Evolutionary conservation across 441 rosid genomes (phyloP), one percentile per base, ranked within the genome.

Genomic region (Bruguiera hainesii): DNA sequence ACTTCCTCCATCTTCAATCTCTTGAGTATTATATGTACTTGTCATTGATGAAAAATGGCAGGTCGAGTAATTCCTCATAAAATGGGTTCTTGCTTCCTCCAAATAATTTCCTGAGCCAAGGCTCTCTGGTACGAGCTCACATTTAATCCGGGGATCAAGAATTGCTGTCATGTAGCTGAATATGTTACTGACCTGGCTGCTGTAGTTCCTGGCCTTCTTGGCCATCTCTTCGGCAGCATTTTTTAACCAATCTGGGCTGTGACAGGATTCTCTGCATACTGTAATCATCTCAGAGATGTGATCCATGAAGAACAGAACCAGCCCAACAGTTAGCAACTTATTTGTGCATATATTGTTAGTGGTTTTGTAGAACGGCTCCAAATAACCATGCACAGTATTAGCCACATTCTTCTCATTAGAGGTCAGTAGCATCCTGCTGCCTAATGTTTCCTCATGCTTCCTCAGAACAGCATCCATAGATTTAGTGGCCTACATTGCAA

Each of bases 291-390:
- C 96, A 13, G 93, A 86, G 60, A 93, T 85, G 78, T 93, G 91
- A 76, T 93, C 98, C 97, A 93, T 93, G 79, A 89, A 90, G 84
- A 93, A 89, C 56, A 90, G 89, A 77, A 89, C 86, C 76, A 93
- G 73, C 71, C 97, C 98, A 25, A 93, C 75, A 0, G 97, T 89
- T 53, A 87, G 90, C 46, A 89, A 84, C 75, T 81, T 85, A 81
- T 77, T 87, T 26, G 84, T 80, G 78, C 94, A 86, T 76, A 93
- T 89, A 76, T 93, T 82, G 49, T 78, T 82, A 8, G 96, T 90
- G 62, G 96, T 87, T 76, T 89, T 93, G 80, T 90, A 81, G 73
- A 93, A 93, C 65, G 91, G 87, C 75, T 93, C 95, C 74, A 93
- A 84, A 84, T 85, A 90, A 29, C 65, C 71, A 67, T 89, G 97